Percentiles rank a stretch among this genome's conserved stretches.
Conservation (phyloP, 495 filamentous ascomycete species). For the Daldinia bambusicola region DNA sequence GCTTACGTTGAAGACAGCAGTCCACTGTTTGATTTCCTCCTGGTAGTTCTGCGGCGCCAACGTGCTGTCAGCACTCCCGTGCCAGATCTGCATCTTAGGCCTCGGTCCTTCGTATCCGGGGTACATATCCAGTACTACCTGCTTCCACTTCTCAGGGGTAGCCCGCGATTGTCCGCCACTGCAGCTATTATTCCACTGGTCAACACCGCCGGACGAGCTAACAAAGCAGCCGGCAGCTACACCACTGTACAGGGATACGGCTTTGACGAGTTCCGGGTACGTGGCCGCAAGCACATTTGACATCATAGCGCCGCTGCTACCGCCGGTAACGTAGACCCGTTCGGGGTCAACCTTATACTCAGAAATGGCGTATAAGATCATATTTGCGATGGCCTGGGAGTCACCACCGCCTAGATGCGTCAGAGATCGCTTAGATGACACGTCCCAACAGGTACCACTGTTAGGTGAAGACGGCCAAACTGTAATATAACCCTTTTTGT, state of each 20-base stretch:
- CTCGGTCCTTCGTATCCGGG: constrained; percentile 57
- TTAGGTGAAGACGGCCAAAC: constrained; percentile 63
- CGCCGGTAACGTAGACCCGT: constrained; percentile 54
- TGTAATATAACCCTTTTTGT: constrained; percentile 66
- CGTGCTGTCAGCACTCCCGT: constrained; percentile 59
- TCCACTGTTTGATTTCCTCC: constrained; percentile 65
- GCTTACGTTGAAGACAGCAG: constrained; percentile 56
- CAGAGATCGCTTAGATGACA: constrained; percentile 58
- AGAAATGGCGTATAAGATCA: constrained; percentile 52
- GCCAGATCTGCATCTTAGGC: constrained; percentile 67
- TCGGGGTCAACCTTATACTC: constrained; percentile 48
- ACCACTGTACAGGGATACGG: constrained; percentile 65
- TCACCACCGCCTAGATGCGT: constrained; percentile 53
- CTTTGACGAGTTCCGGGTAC: constrained; percentile 66
- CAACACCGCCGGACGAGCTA: constrained; percentile 49
- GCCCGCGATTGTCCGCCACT: constrained; percentile 54
- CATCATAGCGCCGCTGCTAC: constrained; percentile 57
- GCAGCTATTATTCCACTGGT: constrained; percentile 57
- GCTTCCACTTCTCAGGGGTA: constrained; percentile 56
- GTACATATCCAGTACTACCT: constrained; percentile 59
- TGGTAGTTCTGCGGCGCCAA: constrained; percentile 59
- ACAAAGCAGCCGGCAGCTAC: constrained; percentile 69
- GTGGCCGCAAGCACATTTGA: constrained; percentile 66
- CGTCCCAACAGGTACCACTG: constrained; percentile 67
- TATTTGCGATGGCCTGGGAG: constrained; percentile 55